phyloP scores from a whole-genome alignment of 2,329 filamentous ascomycete genomes.

The Clonostachys solani region DNA sequence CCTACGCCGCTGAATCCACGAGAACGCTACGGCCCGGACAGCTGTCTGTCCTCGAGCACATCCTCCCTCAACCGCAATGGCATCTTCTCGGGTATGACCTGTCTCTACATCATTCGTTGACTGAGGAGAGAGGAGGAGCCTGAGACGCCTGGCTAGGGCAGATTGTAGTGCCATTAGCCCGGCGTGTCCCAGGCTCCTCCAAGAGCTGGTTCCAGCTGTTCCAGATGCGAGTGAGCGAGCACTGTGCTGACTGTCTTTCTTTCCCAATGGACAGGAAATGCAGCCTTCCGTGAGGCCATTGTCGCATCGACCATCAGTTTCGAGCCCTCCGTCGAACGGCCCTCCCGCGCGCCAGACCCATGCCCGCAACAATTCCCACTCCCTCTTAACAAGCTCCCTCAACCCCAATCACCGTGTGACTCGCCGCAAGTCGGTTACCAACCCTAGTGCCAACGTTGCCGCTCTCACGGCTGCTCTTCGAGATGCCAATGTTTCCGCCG shows the following conservation, averaged over 20 bases:
- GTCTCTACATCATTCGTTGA: neutral
- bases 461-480: slow-evolving; percentile 71
- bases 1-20: neutral
- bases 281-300: slow-evolving; percentile 64
- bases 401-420: slow-evolving; percentile 83
- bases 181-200: too few species aligned
- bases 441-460: slow-evolving; percentile 66
- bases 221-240: neutral
- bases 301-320: slow-evolving; percentile 56
- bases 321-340: slow-evolving; percentile 53
- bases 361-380: slow-evolving; percentile 76
- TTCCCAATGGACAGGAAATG: slow-evolving; percentile 46
- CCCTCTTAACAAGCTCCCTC: slow-evolving; percentile 70
- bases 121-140: too few species aligned
- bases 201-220: too few species aligned
- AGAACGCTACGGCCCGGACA: neutral
- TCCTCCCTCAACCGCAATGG: slow-evolving; percentile 43
- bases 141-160: too few species aligned
- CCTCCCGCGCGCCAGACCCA: slow-evolving; percentile 58
- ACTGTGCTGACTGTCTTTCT: neutral
- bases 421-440: slow-evolving; percentile 90
- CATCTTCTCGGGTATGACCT: slow-evolving; percentile 55
- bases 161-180: too few species aligned
- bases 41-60: slow-evolving; percentile 7
- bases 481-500: slow-evolving; percentile 51